Base-by-base conservation (phyloP, 1,139 yeast species). In the Candida sanyaensis region DNA sequence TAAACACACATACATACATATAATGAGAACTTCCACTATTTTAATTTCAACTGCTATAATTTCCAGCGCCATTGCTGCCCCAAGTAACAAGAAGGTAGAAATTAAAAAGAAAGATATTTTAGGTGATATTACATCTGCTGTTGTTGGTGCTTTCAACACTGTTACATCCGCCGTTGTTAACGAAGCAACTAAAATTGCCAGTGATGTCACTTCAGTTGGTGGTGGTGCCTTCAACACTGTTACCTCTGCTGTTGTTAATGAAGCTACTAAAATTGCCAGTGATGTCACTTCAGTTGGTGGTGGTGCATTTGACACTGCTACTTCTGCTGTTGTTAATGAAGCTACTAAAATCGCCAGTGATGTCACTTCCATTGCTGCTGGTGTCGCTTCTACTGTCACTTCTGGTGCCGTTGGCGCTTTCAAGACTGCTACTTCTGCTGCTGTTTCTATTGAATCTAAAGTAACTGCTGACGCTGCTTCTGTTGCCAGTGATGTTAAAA, bases 301-400 rank as follows among this genome's bases (percentile, higher is more conserved):
- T 4, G 33, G 38, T 28, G 45, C 30, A n/a, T 31, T n/a, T 23
- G 21, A 32, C 5, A 32, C 41, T 27, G 47, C 44, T 10, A 43
- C 42, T 26, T 36, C 48, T 32, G 52, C 42, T 31, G 44, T 44
- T 12, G 50, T 34, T 5, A 30, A 38, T 34, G 30, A 31, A 8
- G 28, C 10, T 21, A 30, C 23, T 11, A 29, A 37, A 11, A 33
- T 28, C 10, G 27, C 44, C 10, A 40, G 45, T 9, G 48, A 37
- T 29, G 51, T 24, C 26, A 37, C 45, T 6, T 31, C 43, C 8
- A 45, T 37, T 7, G 49, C 41, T 33, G 47, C 13, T 13, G 37
- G 34, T 23, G n/a, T n/a, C n/a, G 41, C 39, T 21, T 13, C 26
- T 9, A 44, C 29, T 6, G 47, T 10, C 4, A 30, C 44, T 12